These are phyloP conservation scores for Penicillium salamii DNA, from an alignment of 495 filamentous ascomycete genomes.

Conservation along the genomic window DNA sequence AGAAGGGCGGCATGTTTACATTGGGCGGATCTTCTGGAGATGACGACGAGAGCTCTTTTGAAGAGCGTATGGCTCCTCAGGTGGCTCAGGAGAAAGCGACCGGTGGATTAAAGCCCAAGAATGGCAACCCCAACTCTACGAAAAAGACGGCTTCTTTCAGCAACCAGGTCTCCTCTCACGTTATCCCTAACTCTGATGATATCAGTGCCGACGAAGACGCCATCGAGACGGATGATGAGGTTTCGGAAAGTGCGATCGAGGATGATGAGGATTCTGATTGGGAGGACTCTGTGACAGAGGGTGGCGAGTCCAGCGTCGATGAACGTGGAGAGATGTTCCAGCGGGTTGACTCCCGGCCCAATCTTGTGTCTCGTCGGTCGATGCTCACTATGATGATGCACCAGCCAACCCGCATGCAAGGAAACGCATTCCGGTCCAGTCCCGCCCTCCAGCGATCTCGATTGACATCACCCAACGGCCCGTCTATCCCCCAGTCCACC, in stretches of 20 bases:
- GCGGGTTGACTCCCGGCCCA: slow-evolving; percentile 83
- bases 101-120: slow-evolving; percentile 42
- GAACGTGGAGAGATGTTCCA: slow-evolving; percentile 73
- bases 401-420: slow-evolving; percentile 51
- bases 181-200: slow-evolving; percentile 58
- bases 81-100: slow-evolving; percentile 48
- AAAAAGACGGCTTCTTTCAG: slow-evolving; percentile 87
- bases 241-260: slow-evolving; percentile 81
- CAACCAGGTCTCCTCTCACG: slow-evolving; percentile 67
- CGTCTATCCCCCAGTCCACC: slow-evolving; percentile 71
- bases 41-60: slow-evolving; percentile 77
- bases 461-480: slow-evolving; percentile 67
- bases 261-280: slow-evolving; percentile 86
- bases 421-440: slow-evolving; percentile 66
- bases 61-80: slow-evolving; percentile 56
- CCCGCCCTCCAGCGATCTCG: slow-evolving; percentile 79
- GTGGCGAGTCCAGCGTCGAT: slow-evolving; percentile 74
- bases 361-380: slow-evolving; percentile 81
- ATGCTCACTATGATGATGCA: slow-evolving; percentile 88
- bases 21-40: slow-evolving; percentile 75
- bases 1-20: slow-evolving; percentile 68
- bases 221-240: slow-evolving; percentile 68
- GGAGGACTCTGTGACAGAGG: slow-evolving; percentile 92
- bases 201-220: slow-evolving; percentile 66
- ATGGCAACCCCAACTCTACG: slow-evolving; percentile 30